Base-by-base conservation (phyloP, 352 stramenopile species). In the Elongisporangium anandrum region DNA sequence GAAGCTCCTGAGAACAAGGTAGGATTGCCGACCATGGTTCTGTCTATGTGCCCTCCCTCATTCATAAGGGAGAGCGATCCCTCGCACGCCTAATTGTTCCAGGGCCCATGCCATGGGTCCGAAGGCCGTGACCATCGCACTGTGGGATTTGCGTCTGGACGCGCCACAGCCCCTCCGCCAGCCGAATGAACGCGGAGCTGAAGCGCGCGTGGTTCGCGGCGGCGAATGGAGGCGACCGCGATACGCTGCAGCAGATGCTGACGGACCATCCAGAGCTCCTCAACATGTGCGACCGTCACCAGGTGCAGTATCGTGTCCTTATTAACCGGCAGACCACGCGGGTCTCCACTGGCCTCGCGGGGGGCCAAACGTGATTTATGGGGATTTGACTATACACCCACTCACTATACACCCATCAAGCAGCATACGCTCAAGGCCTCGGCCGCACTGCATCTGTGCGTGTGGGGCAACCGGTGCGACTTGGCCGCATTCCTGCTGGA, bases 381-480 rank as follows among this genome's bases (percentile, higher is more conserved):
- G 12, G 12, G 26, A 38, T 38, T 9, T 38, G 12, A 38, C 34
- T 45, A 21, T 16, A 38, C 16, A 38, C 5, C 26, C 7, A 29
- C 5, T 41, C 7, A 29, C 10, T 58, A 48, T 21, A 34, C 24
- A n/a, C n/a, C n/a, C n/a, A n/a, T 34, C 24, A 26, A 57, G 19
- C 20, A 38, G 16, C 53, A 79, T 67, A 75, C 60, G 7, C 63
- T 75, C 16, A 70, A 70, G 39, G 38, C 51, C 3, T 69, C 60
- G 8, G 69, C 67, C 5, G 73, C 68, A 7, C 68, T 82, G 24
- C 70, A 82, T 26, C 34, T 82, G 8, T 64, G 67, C 29, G 68
- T 63, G 26, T 82, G 68, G 65, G 65, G 54, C 17, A 73, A 77
- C 58, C 54, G 65, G 53, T 50, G 49, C 3, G 21, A 52, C 4